Evolutionary conservation across 164 flowering plant species (phyloP), one percentile per base, ranked within the genome.

Genomic region (Protea cynaroides): DNA sequence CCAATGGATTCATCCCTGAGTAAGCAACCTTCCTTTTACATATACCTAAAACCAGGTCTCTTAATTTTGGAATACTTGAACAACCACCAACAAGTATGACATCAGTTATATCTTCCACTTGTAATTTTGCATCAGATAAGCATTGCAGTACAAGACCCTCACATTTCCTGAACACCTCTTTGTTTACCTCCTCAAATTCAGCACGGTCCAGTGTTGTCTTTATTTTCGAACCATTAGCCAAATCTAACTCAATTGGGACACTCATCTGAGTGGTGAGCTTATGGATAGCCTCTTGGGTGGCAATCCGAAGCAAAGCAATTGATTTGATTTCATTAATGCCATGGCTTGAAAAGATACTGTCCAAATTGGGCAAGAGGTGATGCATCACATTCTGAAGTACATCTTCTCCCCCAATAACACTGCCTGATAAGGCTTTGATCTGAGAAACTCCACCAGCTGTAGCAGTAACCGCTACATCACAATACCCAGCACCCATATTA

Each of bases 391-490:
- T 93, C 71, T 79, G 89, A 53, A 93, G 86, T 13, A 93, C 63
- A 69, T 90, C 96, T 70, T 90, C 98, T 15, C 98, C 98, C 38
- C 97, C 98, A 40, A 84, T 49, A n/a, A 85, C 61, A 65, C 68
- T 64, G 46, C 97, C 98, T 6, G 92, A 76, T 44, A 90, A 68
- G 22, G 94, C 81, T 68, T 83, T 87, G 64, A 93, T 84, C 75
- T 90, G 94, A n/a, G 98, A 86, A 62, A 93, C 92, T 10, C 98
- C 98, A 21, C 98, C 96, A 14, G 87, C 94, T 15, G 96, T 90
- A 25, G 94, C 92, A 24, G 86, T 77, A 9, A 88, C 76, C 54
- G 96, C 92, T 8, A 88, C 92, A 71, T 93, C 98, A 69, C 86
- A 79, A 64, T 79, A 88, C 8, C 98, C 97, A 3, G 94, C 96